Evolutionary conservation across 495 filamentous ascomycete species (phyloP).

Genomic region (Alectoria sarmentosa): DNA sequence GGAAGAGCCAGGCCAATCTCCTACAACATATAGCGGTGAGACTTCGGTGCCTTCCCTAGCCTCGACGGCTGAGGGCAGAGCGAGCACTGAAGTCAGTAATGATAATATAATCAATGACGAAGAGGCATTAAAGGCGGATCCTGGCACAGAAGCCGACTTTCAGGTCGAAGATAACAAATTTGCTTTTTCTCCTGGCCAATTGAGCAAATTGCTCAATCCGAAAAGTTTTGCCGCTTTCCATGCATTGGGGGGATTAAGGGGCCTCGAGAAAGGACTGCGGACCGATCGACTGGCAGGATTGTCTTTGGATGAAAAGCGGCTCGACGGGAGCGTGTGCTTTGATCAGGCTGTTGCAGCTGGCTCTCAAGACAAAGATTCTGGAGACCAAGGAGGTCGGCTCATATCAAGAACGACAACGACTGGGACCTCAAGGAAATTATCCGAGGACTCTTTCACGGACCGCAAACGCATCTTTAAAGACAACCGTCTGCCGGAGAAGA

Average conservation of each 20-base stretch:
- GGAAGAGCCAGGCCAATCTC: constrained; percentile 43
- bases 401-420: constrained; percentile 29
- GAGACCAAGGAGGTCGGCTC: constrained; percentile 22
- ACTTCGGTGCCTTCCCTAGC: constrained; percentile 36
- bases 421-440: constrained; percentile 24
- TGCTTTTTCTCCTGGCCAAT: constrained; percentile 73
- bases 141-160: constrained; percentile 62
- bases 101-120: constrained; percentile 43
- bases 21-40: constrained; percentile 46
- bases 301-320: constrained; percentile 61
- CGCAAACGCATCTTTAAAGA: constrained; percentile 60
- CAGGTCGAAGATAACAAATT: constrained; percentile 69
- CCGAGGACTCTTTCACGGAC: constrained; percentile 47
- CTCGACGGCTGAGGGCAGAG: constrained; percentile 32
- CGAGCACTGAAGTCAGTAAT: constrained; percentile 34
- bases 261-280: constrained; percentile 69
- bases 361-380: constrained; percentile 29
- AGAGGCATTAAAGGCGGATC: constrained; percentile 61
- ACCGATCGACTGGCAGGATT: constrained; percentile 62
- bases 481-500: constrained; percentile 65
- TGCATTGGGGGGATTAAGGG: constrained; percentile 68
- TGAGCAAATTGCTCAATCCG: constrained; percentile 72
- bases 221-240: constrained; percentile 73
- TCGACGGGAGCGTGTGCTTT: constrained; percentile 62
- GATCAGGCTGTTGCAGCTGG: constrained; percentile 48